Evolutionary conservation across 73 alveolate genomes (phyloP), one percentile per base, ranked within the genome.

Genomic region (Stentor coeruleus): DNA sequence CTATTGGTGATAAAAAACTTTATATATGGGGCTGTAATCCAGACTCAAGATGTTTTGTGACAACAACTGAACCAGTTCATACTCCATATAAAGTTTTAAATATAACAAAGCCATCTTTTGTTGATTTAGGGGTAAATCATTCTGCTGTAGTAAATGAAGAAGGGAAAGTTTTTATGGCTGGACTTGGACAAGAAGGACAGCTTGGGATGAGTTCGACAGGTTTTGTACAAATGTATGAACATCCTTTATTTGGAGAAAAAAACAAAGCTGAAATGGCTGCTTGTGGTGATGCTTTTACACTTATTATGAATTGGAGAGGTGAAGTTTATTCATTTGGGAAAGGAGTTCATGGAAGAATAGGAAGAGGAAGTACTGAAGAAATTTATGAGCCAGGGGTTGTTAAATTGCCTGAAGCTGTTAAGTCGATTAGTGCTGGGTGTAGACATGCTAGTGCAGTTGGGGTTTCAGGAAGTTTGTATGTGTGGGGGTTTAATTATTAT

Each of bases 101-200:
- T 3, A 6, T 59, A 3, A 28, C 39, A 4, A 59, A 59, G 3
- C 14, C 35, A 4, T 4, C 35, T 3, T 77, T 81, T 39, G 84
- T 91, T 41, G 60, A 87, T 26, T 89, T 92, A n/a, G 99, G 99
- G 33, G 85, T 92, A 82, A 92, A 93, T 76, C 99, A 95, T 84
- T 92, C 99, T 79, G 94, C 94, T 83, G 98, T 95, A 0, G 90
- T 95, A 36, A 89, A 93, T 58, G 84, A 59, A 15, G 94, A 91
- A 42, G 97, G 97, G 1, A 90, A 84, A 74, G 91, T 95, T 58
- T 76, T 86, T 49, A 88, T 96, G 26, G 92, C 98, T 96, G 99
- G 99, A 42, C 92, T 92, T 84, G 97, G 96, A 0, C 88, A 88
- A 35, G 91, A 91, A 82, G 99, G 99, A 2, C 93, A 95, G 85